Percentiles rank a stretch among this genome's conserved stretches.
Evolutionary conservation across 164 flowering plant species (phyloP).

Genomic region (Euptelea pleiosperma): DNA sequence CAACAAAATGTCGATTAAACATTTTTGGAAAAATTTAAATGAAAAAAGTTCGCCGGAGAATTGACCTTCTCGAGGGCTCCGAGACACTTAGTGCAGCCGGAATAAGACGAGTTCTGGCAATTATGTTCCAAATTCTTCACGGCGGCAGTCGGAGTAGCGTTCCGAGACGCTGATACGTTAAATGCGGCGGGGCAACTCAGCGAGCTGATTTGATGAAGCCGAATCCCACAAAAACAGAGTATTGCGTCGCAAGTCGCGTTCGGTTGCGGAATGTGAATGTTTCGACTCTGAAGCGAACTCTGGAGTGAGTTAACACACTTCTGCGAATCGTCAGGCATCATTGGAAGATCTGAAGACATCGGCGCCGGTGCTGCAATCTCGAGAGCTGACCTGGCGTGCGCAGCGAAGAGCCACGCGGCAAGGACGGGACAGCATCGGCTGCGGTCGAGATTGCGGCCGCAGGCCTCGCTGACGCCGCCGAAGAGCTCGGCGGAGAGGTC

Average conservation of each 20-base stretch:
- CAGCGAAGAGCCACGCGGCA: slow-evolving; percentile 98
- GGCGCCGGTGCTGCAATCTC: slow-evolving; percentile 47
- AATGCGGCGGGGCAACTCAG: slow-evolving; percentile 90
- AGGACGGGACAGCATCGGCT: slow-evolving; percentile 97
- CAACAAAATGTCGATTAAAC: too few species aligned
- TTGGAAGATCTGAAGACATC: slow-evolving; percentile 52
- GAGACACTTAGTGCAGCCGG: slow-evolving; percentile 92
- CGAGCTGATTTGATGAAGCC: slow-evolving; percentile 87
- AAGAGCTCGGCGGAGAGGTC: slow-evolving; percentile 94
- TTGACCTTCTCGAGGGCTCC: slow-evolving; percentile 85
- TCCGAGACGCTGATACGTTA: slow-evolving; percentile 43
- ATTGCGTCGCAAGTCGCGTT: slow-evolving; percentile 84
- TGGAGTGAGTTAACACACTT: slow-evolving; percentile 87
- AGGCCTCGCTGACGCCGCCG: slow-evolving; percentile 88
- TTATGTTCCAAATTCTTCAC: slow-evolving; percentile 66
- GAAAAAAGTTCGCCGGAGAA: neutral
- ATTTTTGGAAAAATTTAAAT: too few species aligned
- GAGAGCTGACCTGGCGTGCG: slow-evolving; percentile 84
- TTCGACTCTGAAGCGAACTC: slow-evolving; percentile 54
- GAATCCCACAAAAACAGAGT: slow-evolving; percentile 92
- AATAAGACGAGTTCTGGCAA: slow-evolving; percentile 79
- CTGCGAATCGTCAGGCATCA: slow-evolving; percentile 98
- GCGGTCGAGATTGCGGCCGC: slow-evolving; percentile 78
- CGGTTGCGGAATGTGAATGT: slow-evolving; percentile 74
- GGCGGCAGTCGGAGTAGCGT: slow-evolving; percentile 86